Conservation (phyloP, 495 filamentous ascomycete genomes). For the Penicillium verhagenii region DNA sequence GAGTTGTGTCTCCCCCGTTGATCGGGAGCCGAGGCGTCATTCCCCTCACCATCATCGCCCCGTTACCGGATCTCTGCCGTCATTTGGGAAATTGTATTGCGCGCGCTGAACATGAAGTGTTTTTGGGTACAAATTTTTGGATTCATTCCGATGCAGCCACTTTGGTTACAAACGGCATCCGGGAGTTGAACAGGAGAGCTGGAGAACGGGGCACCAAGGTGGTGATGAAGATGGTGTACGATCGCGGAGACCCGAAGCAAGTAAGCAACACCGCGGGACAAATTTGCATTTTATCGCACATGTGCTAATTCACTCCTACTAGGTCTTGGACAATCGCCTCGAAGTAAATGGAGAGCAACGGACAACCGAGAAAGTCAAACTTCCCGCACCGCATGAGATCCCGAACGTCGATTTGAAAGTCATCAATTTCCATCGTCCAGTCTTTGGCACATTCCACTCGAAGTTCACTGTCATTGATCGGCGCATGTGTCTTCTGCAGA, state of each 20-base stretch:
- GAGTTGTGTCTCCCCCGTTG: conserved; percentile 66
- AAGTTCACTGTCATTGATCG: conserved; percentile 79
- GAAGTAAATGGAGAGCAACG: conserved; percentile 57
- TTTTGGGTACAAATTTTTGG: conserved; percentile 76
- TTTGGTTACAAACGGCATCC: conserved; percentile 65
- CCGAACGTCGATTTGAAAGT: conserved; percentile 71
- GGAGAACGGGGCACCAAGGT: conserved; percentile 56
- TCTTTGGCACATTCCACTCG: conserved; percentile 73
- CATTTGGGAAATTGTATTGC: conserved; percentile 76
- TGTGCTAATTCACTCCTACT: neutral
- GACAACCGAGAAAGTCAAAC: conserved; percentile 50
- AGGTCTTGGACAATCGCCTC: conserved; percentile 60
- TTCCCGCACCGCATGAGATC: conserved; percentile 62
- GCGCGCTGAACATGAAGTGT: conserved; percentile 68
- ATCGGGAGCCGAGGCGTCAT: conserved; percentile 66
- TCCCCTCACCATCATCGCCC: conserved; percentile 67
- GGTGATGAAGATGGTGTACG: conserved; percentile 74
- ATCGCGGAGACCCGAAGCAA: conserved; percentile 65
- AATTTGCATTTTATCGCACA: neutral
- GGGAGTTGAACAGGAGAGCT: conserved; percentile 64
- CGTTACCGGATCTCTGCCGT: conserved; percentile 65
- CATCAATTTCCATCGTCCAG: conserved; percentile 69
- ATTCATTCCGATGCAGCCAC: conserved; percentile 62
- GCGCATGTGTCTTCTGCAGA: conserved; percentile 63
- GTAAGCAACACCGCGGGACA: conserved; percentile 10